These are phyloP conservation scores for Cystobasidiaceae sp. DNA, from an alignment of 1,284 basidiomycete genomes.

Conservation along the genomic window DNA sequence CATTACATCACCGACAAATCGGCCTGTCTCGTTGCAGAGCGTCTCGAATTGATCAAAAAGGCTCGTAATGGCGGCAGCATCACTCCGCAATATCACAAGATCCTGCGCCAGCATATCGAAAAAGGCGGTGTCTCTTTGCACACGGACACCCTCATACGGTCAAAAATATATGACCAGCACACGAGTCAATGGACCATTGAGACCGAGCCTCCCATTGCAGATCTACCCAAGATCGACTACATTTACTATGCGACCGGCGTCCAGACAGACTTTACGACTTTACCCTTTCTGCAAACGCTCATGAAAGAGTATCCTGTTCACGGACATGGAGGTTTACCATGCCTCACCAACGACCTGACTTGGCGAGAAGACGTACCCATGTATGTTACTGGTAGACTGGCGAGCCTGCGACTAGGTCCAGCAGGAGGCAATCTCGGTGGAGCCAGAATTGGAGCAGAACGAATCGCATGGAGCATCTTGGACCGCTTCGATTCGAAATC, in stretches of 20 bases:
- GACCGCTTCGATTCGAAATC: too few relatives aligned
- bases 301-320: conserved; percentile 37
- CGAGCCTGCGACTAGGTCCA: conserved; percentile 43
- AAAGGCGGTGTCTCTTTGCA: conserved; percentile 34
- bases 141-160: conserved; percentile 38
- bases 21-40: conserved; percentile 38
- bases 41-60: conserved; percentile 38
- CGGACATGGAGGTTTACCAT: conserved; percentile 43
- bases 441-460: conserved; percentile 46
- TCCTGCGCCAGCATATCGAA: conserved; percentile 39
- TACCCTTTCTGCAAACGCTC: conserved; percentile 42
- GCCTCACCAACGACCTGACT: conserved; percentile 45
- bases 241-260: conserved; percentile 44
- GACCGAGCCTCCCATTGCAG: conserved; percentile 7
- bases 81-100: conserved; percentile 42
- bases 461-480: conserved; percentile 40
- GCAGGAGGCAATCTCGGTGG: conserved; percentile 47
- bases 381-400: conserved; percentile 43
- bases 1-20: too few relatives aligned
- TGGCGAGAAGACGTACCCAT: conserved; percentile 42
- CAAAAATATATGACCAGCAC: conserved; percentile 11
- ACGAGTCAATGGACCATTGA: conserved; percentile 34
- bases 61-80: conserved; percentile 43
- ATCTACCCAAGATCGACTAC: conserved; percentile 35
- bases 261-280: conserved; percentile 27